Evolutionary conservation across 768 basidiomycete genomes (phyloP).

Genomic region (Leccinum pellstonianum): DNA sequence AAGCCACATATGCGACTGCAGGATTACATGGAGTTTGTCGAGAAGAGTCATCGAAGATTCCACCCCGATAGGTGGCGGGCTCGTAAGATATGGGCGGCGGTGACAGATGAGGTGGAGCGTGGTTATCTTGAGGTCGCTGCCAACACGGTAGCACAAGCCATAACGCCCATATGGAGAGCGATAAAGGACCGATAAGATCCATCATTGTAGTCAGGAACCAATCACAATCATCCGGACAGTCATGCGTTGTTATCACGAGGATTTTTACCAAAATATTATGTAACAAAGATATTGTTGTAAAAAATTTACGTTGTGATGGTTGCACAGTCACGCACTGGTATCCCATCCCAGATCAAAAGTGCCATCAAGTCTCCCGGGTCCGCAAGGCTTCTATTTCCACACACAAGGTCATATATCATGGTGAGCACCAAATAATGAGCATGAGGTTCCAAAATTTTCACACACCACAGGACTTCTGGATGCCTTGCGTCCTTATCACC

Average conservation of each 20-base stretch:
- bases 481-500: neutral
- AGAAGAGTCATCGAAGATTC: conserved; percentile 71
- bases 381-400: neutral
- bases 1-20: conserved; percentile 51
- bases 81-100: conserved; percentile 56
- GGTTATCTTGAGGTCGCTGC: conserved; percentile 66
- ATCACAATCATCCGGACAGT: neutral
- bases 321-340: neutral
- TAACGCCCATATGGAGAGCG: conserved; percentile 66
- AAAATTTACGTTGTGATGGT: neutral
- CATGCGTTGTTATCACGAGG: neutral
- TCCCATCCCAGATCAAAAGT: neutral
- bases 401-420: neutral
- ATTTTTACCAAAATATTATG: neutral
- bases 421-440: neutral
- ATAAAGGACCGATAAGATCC: conserved; percentile 30
- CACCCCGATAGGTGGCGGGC: conserved; percentile 82
- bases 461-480: neutral
- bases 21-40: conserved; percentile 64
- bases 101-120: conserved; percentile 56
- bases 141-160: conserved; percentile 70
- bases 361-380: neutral
- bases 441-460: neutral
- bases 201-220: neutral
- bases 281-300: too few species aligned